Conservation (phyloP, 179 eudicot genomes). For the Spinacia oleracea region DNA sequence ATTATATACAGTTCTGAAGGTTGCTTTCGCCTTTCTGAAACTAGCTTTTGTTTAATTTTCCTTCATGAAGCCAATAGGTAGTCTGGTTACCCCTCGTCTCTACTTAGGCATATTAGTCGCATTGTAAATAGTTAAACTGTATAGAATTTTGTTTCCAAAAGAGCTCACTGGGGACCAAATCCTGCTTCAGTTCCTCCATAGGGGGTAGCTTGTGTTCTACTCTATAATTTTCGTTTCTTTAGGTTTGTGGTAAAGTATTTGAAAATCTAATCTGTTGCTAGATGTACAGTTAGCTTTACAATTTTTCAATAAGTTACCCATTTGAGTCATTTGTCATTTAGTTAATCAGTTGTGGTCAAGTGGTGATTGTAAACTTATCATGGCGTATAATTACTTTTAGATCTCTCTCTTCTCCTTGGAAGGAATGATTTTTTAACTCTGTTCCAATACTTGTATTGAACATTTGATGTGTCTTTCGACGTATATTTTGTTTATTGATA, state of each 20-base stretch:
- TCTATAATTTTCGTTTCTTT: background rate
- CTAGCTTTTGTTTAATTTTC: background rate
- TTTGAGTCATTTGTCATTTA: background rate
- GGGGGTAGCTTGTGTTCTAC: too few relatives aligned
- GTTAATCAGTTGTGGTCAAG: background rate
- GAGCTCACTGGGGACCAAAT: background rate
- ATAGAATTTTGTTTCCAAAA: background rate
- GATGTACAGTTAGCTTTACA: background rate
- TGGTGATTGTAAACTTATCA: background rate
- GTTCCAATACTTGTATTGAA: background rate
- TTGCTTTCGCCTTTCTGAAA: conserved; percentile 6
- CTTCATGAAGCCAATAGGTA: background rate
- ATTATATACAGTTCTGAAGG: background rate
- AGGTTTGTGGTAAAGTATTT: background rate
- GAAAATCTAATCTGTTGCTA: background rate
- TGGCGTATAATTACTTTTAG: background rate
- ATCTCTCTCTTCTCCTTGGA: background rate
- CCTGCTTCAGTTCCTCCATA: too few relatives aligned
- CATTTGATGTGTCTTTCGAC: background rate
- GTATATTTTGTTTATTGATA: background rate
- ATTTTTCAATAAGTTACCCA: background rate
- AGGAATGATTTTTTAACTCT: background rate
- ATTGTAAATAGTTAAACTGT: background rate
- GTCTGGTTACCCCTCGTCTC: background rate
- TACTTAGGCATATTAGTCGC: background rate